These are phyloP conservation scores for Diplodia scrobiculata DNA, from an alignment of 2,329 filamentous ascomycete species.

Conservation along the genomic window DNA sequence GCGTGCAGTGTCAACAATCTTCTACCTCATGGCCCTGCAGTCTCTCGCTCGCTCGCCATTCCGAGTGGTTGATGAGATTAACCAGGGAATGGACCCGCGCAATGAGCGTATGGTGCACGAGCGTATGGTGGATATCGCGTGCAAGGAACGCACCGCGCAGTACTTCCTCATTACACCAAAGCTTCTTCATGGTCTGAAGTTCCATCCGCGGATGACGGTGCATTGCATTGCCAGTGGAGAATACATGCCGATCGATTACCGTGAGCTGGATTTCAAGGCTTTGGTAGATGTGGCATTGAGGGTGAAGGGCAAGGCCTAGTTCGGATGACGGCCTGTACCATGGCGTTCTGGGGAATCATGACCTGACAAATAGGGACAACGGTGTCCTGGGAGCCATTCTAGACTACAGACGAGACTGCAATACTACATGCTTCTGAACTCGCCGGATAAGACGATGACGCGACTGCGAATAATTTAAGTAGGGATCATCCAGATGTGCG, in stretches of 20 bases:
- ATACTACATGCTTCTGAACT: background rate
- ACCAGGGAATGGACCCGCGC: constrained; percentile 98
- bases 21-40: constrained; percentile 98
- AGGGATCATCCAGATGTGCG: background rate
- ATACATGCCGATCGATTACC: constrained; percentile 50
- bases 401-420: background rate
- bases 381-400: background rate
- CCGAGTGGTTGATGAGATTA: constrained; percentile 98
- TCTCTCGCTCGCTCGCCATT: constrained; percentile 92
- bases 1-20: constrained; percentile 93
- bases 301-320: constrained; percentile 37
- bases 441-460: background rate
- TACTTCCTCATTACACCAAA: constrained; percentile 99
- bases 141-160: constrained; percentile 69
- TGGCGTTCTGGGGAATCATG: constrained; percentile 6
- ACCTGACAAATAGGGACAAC: background rate
- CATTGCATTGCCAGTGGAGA: constrained; percentile 93
- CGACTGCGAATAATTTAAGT: background rate
- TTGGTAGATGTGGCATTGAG: constrained; percentile 42
- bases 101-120: constrained; percentile 98
- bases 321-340: background rate
- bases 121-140: constrained; percentile 97
- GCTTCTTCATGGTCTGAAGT: constrained; percentile 79
- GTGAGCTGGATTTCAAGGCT: constrained; percentile 49
- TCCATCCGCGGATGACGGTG: constrained; percentile 88